These are phyloP conservation scores for Xylariaceae sp. DNA, from an alignment of 2,329 filamentous ascomycete species.

Conservation along the genomic window DNA sequence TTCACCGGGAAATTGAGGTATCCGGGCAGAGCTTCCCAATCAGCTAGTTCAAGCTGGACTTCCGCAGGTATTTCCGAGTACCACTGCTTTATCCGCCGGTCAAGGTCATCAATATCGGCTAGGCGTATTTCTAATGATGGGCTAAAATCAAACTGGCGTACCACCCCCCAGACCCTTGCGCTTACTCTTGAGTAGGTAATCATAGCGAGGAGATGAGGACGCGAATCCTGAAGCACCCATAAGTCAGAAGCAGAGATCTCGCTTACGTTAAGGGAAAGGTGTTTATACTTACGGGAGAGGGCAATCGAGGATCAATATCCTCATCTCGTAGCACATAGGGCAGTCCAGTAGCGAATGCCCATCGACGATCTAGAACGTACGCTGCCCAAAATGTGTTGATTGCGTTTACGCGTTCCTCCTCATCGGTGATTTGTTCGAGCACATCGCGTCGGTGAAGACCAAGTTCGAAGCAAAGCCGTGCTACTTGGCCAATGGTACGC, in stretches of 20 bases:
- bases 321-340: conserved; percentile 84
- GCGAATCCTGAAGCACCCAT: conserved; percentile 45
- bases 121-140: conserved; percentile 67
- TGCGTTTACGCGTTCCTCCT: conserved; percentile 68
- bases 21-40: conserved; percentile 51
- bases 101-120: conserved; percentile 77
- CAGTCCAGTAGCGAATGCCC: conserved; percentile 88
- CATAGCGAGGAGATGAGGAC: conserved; percentile 81
- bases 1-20: conserved; percentile 39
- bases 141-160: conserved; percentile 67
- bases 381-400: conserved; percentile 83
- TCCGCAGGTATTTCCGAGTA: conserved; percentile 72
- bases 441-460: conserved; percentile 82
- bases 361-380: conserved; percentile 82
- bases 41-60: conserved; percentile 54
- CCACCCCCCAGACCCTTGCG: conserved; percentile 83
- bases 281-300: conserved; percentile 69
- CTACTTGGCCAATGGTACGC: conserved; percentile 82
- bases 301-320: conserved; percentile 79
- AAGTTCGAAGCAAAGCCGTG: conserved; percentile 76
- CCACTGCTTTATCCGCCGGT: conserved; percentile 86
- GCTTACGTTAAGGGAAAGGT: not conserved
- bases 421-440: conserved; percentile 68
- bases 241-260: conserved; percentile 22
- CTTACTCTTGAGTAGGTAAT: conserved; percentile 80